phyloP scores from a whole-genome alignment of 1,139 yeast species.

The Geotrichum candidum region DNA sequence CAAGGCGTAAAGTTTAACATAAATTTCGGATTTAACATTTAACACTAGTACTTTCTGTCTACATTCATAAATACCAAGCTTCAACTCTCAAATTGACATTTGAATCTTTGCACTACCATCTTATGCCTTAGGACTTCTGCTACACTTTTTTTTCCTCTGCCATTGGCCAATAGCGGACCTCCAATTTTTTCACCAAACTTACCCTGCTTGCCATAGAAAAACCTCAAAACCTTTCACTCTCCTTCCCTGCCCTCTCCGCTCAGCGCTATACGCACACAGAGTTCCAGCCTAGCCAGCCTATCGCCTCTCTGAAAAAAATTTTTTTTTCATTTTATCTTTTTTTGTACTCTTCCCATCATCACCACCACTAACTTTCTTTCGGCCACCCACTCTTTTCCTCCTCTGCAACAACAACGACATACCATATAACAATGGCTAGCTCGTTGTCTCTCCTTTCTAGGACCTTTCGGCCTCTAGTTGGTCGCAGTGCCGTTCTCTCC shows the following conservation, averaged over 20 bases:
- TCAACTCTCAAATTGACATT: neutral
- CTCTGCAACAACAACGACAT: neutral
- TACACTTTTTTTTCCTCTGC: neutral
- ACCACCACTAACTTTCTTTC: neutral
- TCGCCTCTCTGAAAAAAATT: neutral
- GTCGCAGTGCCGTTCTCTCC: neutral
- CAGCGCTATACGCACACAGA: neutral
- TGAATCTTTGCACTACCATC: neutral
- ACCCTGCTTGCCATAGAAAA: neutral
- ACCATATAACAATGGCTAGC: neutral
- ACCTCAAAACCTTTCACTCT: neutral
- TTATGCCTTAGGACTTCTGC: neutral
- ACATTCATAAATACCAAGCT: neutral
- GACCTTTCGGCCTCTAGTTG: neutral
- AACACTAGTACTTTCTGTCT: no score
- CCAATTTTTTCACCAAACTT: neutral
- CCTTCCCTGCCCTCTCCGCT: neutral
- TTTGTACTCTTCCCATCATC: neutral
- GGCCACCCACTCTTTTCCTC: neutral
- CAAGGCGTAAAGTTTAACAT: no score
- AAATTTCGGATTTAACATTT: no score
- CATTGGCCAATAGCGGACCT: neutral
- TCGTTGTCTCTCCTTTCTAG: neutral
- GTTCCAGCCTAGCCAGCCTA: neutral
- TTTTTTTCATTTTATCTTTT: neutral